Conservation (phyloP, 768 basidiomycete genomes). For the Auriscalpium orientale region DNA sequence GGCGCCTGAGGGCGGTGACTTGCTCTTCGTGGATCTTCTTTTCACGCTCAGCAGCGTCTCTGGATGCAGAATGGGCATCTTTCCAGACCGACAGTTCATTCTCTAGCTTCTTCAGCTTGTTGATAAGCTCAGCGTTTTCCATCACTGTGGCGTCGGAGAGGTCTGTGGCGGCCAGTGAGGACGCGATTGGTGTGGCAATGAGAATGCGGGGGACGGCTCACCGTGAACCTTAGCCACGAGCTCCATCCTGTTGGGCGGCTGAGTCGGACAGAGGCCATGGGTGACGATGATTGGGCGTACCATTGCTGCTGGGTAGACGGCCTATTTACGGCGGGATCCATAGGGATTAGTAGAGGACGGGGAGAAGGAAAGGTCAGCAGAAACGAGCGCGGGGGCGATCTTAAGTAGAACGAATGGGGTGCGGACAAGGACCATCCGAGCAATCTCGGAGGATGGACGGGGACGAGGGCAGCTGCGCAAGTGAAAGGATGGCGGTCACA, state of each 20-base stretch:
- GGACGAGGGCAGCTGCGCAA: background rate
- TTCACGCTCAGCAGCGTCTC: background rate
- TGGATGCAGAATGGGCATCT: slow-evolving; percentile 5
- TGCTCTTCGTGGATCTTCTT: background rate
- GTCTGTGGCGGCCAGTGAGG: background rate
- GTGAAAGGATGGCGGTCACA: background rate
- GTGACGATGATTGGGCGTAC: background rate
- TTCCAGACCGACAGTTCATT: slow-evolving; percentile 14
- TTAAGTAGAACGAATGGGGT: too few species aligned
- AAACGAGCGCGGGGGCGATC: too few species aligned
- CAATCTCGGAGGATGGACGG: too few species aligned
- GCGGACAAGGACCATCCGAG: too few species aligned
- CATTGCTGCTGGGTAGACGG: slow-evolving; percentile 9
- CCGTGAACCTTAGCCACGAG: slow-evolving; percentile 8
- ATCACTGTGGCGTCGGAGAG: slow-evolving; percentile 5
- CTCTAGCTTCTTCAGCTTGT: slow-evolving; percentile 11
- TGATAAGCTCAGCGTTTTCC: slow-evolving; percentile 7
- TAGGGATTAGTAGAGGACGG: background rate
- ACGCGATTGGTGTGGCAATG: background rate
- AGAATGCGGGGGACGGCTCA: background rate
- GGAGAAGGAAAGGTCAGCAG: too few species aligned
- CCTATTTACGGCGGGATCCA: background rate
- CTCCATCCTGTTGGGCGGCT: slow-evolving; percentile 6
- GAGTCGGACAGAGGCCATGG: background rate
- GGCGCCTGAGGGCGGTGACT: background rate